Percentiles rank a stretch among this genome's conserved stretches.
These are phyloP conservation scores for Populus hybrid DNA, from an alignment of 441 rosid species.

Conservation along the genomic window DNA sequence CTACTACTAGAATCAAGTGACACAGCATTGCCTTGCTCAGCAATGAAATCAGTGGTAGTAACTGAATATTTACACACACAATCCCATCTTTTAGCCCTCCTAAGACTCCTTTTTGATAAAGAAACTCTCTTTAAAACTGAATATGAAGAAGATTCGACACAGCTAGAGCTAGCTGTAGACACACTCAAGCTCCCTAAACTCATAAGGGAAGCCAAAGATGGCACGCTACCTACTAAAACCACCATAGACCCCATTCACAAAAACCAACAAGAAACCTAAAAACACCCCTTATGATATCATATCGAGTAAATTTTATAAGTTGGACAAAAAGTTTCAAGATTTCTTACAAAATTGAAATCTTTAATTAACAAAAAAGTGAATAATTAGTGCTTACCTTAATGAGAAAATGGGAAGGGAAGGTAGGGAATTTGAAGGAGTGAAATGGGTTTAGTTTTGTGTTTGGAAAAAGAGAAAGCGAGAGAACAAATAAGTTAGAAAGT, in stretches of 20 bases:
- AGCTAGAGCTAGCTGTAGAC: conserved; percentile 26
- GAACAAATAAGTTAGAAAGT: too few species aligned
- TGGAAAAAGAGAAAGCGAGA: neutral
- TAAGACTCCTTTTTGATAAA: conserved; percentile 44
- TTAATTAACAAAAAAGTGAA: neutral
- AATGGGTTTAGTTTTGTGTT: neutral
- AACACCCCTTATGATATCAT: conserved; percentile 3
- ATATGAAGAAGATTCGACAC: conserved; percentile 27
- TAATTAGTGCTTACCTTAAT: neutral
- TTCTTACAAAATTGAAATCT: neutral
- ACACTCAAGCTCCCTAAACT: conserved; percentile 49
- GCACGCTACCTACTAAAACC: conserved; percentile 73
- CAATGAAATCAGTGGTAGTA: conserved; percentile 62
- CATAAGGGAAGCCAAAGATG: conserved; percentile 66
- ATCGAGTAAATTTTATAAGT: neutral
- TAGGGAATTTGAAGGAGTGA: neutral
- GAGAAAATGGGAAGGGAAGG: neutral
- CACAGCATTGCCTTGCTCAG: conserved; percentile 58
- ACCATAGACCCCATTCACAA: conserved; percentile 47
- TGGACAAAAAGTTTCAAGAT: neutral
- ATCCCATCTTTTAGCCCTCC: conserved; percentile 54
- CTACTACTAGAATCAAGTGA: conserved; percentile 52
- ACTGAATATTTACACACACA: conserved; percentile 70
- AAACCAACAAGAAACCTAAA: neutral
- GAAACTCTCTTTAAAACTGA: conserved; percentile 64